These are phyloP conservation scores for Chytriomyces confervae DNA, from an alignment of 192 early-diverging fungal species.

Conservation along the genomic window DNA sequence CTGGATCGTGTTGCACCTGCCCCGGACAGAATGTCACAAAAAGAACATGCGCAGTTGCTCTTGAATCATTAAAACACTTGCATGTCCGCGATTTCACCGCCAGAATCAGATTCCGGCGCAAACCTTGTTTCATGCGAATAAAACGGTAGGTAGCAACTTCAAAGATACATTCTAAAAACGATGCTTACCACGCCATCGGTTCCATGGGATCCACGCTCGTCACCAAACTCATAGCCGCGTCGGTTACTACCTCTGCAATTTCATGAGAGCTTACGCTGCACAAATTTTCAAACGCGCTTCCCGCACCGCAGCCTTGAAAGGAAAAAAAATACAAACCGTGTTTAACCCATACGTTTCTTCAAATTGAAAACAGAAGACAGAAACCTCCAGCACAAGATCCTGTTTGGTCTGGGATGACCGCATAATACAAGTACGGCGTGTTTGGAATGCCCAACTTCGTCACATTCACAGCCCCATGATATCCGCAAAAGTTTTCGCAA, in stretches of 20 bases:
- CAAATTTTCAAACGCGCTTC: constrained; percentile 36
- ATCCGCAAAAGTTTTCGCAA: constrained; percentile 35
- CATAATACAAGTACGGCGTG: constrained; percentile 38
- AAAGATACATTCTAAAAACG: no score
- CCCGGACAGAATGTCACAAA: not conserved
- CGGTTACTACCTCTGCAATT: constrained; percentile 39
- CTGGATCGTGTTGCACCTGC: constrained; percentile 34
- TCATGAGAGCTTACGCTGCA: constrained; percentile 46
- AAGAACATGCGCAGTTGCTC: not conserved
- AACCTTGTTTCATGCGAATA: not conserved
- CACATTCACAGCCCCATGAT: constrained; percentile 41
- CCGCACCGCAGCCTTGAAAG: constrained; percentile 26
- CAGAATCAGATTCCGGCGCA: constrained; percentile 12
- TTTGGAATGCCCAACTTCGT: not conserved
- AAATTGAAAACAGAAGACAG: no score
- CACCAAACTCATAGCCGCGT: constrained; percentile 36
- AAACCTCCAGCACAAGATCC: constrained; percentile 24
- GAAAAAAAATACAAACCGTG: not conserved
- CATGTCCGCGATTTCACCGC: constrained; percentile 46
- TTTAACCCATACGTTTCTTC: not conserved
- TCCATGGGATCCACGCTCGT: constrained; percentile 1
- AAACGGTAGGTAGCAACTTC: no score
- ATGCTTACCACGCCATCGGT: constrained; percentile 39
- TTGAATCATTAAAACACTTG: not conserved
- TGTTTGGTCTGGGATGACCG: constrained; percentile 44